These are phyloP conservation scores for Alternaria incomplexa DNA, from an alignment of 2,329 filamentous ascomycete genomes.

Conservation along the genomic window DNA sequence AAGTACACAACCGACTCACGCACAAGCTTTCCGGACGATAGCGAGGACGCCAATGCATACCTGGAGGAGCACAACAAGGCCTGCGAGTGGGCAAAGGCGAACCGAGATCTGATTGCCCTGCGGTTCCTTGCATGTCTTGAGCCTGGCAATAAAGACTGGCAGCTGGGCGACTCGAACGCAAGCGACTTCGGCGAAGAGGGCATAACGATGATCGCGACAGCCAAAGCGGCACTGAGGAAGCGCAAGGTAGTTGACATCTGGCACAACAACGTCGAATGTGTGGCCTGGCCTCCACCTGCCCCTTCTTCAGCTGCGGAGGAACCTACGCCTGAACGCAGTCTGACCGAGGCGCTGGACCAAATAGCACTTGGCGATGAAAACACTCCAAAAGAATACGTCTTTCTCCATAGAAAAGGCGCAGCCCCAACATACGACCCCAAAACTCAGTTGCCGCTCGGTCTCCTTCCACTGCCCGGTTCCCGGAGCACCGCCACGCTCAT, in stretches of 20 bases:
- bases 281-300: conserved; percentile 38
- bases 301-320: background rate
- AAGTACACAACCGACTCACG: conserved; percentile 30
- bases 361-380: background rate
- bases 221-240: conserved; percentile 26
- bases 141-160: conserved; percentile 36
- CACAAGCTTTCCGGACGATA: conserved; percentile 34
- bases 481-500: conserved; percentile 49
- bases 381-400: conserved; percentile 25
- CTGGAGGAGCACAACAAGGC: conserved; percentile 45
- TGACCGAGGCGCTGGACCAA: background rate
- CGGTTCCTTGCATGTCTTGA: conserved; percentile 47
- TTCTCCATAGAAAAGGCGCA: conserved; percentile 50
- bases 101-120: conserved; percentile 49
- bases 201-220: conserved; percentile 9
- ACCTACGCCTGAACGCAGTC: background rate
- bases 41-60: conserved; percentile 34
- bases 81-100: conserved; percentile 47
- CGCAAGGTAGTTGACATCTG: conserved; percentile 47
- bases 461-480: conserved; percentile 48
- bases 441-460: conserved; percentile 26
- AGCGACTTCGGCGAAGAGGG: conserved; percentile 7
- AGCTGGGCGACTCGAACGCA: conserved; percentile 10
- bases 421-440: conserved; percentile 37
- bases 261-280: conserved; percentile 47